These are phyloP conservation scores for Alopecurus myosuroides DNA, from an alignment of 176 grass and related monocot species.

Conservation along the genomic window DNA sequence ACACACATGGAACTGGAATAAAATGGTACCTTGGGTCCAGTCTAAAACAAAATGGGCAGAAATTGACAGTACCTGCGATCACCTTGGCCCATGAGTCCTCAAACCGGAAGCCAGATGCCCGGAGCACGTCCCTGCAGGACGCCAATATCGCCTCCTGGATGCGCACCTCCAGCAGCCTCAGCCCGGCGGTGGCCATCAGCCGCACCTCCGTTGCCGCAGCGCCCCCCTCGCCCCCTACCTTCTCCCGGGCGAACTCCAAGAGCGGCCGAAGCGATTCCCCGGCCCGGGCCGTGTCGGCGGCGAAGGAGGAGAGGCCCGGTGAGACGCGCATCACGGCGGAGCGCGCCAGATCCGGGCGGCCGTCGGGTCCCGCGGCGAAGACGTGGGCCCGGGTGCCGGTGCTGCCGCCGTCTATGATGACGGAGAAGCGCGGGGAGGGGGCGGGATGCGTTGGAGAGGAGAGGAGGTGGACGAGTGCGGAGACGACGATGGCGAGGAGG, in stretches of 20 bases:
- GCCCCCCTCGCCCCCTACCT: constrained; percentile 24
- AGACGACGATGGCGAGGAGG: constrained; percentile 34
- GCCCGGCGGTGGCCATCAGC: constrained; percentile 84
- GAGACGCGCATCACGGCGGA: constrained; percentile 59
- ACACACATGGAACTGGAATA: not conserved
- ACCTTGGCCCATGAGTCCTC: constrained; percentile 73
- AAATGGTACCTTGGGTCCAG: not conserved
- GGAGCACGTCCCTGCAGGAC: constrained; percentile 59
- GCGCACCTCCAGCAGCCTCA: constrained; percentile 48
- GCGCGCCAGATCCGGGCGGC: constrained; percentile 65
- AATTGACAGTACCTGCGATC: constrained; percentile 54
- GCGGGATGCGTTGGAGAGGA: not conserved
- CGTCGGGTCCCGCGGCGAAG: constrained; percentile 42
- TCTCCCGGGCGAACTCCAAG: constrained; percentile 50
- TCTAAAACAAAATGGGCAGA: not conserved
- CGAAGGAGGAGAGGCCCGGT: constrained; percentile 75
- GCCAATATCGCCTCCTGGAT: constrained; percentile 55
- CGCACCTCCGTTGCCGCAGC: constrained; percentile 50
- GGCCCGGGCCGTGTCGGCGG: constrained; percentile 29
- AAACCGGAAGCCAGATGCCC: constrained; percentile 63
- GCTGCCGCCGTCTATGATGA: constrained; percentile 81
- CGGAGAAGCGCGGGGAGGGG: constrained; percentile 31
- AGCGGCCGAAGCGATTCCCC: constrained; percentile 53
- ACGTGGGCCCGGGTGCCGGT: constrained; percentile 79
- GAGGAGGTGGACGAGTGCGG: constrained; percentile 30